A percentile compares a stretch with the other conserved stretches of the same genome.
phyloP scores from a whole-genome alignment of 2,329 filamentous ascomycete species.

The Penicillium freii region DNA sequence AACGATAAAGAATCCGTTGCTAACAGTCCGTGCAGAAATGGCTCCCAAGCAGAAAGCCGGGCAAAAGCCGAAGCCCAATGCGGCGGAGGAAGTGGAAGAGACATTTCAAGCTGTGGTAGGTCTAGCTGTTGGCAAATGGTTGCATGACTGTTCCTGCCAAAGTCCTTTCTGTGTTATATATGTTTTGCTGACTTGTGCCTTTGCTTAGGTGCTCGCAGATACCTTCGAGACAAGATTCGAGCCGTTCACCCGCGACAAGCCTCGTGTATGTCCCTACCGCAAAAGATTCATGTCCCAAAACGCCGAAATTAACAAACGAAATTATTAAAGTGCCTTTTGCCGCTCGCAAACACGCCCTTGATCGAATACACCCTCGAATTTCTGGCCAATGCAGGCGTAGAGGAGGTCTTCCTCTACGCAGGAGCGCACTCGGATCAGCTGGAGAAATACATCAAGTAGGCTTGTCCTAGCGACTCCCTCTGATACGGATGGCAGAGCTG shows the following conservation, averaged over 20 bases:
- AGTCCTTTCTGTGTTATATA: background rate
- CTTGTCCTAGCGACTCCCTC: background rate
- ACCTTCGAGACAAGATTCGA: conserved; percentile 90
- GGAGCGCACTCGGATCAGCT: conserved; percentile 83
- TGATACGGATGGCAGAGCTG: conserved; percentile 7
- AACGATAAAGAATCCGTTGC: background rate
- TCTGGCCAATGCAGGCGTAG: conserved; percentile 89
- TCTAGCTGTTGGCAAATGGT: conserved; percentile 14
- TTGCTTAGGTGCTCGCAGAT: conserved; percentile 75
- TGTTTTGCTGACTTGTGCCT: conserved; percentile 12
- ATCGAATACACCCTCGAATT: conserved; percentile 99
- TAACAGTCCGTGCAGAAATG: conserved; percentile 25
- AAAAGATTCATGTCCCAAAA: background rate
- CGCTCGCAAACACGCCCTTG: conserved; percentile 86
- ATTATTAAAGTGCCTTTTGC: conserved; percentile 74
- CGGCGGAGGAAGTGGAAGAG: conserved; percentile 60
- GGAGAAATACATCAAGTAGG: conserved; percentile 74
- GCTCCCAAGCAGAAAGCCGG: conserved; percentile 36
- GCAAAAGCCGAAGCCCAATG: conserved; percentile 36
- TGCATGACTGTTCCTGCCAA: background rate
- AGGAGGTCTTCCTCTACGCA: conserved; percentile 90
- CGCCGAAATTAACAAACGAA: conserved; percentile 1
- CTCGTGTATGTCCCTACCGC: conserved; percentile 62
- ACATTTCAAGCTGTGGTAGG: conserved; percentile 62
- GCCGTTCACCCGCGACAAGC: conserved; percentile 84